phyloP scores from a whole-genome alignment of 2,329 filamentous ascomycete species.

The Fusarium verrucosum region DNA sequence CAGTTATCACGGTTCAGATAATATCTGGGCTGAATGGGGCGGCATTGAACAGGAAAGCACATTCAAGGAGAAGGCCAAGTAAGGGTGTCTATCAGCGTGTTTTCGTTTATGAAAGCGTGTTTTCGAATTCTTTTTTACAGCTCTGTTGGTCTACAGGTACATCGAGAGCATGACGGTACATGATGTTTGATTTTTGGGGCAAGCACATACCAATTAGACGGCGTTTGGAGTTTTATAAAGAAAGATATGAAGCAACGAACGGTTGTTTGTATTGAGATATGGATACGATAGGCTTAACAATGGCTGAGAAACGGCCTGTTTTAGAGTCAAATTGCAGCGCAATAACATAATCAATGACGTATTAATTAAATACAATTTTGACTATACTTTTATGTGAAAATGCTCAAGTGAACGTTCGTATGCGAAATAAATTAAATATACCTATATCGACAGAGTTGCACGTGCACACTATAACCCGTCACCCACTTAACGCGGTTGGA shows the following conservation, averaged over 20 bases:
- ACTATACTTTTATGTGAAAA: neutral
- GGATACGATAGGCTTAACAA: constrained; percentile 31
- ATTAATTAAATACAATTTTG: neutral
- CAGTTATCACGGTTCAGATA: constrained; percentile 45
- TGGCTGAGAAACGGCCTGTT: constrained; percentile 2
- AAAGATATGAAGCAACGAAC: constrained; percentile 13
- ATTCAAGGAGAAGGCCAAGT: constrained; percentile 35
- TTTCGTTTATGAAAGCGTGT: constrained; percentile 10
- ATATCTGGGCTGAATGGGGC: constrained; percentile 47
- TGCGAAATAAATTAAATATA: too few species aligned
- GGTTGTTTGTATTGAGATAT: constrained; percentile 6
- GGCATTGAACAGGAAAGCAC: constrained; percentile 29
- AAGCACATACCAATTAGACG: constrained; percentile 22
- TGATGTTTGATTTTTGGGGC: constrained; percentile 20
- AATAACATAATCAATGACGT: neutral
- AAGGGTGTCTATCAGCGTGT: neutral
- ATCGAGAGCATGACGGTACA: constrained; percentile 22
- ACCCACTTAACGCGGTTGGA: constrained; percentile 38
- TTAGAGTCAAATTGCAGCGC: constrained; percentile 1
- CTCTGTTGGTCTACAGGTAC: constrained; percentile 34
- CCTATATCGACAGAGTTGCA: too few species aligned
- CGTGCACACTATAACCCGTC: constrained; percentile 7
- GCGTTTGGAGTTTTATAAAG: constrained; percentile 23
- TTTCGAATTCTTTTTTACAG: constrained; percentile 16
- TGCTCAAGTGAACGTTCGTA: neutral